Conservation (phyloP, 495 filamentous ascomycete genomes). For the Neurospora sp. region DNA sequence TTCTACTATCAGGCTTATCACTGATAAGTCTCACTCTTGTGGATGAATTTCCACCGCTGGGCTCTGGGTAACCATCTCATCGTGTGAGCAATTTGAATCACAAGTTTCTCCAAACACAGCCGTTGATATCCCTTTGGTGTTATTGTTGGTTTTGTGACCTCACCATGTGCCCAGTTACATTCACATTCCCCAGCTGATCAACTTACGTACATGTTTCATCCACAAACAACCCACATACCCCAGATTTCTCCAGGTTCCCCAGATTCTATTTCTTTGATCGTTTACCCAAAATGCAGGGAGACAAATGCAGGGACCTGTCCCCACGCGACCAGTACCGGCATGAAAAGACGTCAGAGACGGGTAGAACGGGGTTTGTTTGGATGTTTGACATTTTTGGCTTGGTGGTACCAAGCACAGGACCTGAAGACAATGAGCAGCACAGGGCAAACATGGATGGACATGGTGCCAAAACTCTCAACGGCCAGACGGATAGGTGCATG, state of each 20-base stretch:
- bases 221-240: background rate
- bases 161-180: background rate
- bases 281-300: background rate
- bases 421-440: background rate
- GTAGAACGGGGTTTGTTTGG: background rate
- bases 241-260: background rate
- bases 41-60: background rate
- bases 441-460: background rate
- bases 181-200: background rate
- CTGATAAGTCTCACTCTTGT: background rate
- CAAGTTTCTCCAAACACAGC: background rate
- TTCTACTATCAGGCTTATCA: background rate
- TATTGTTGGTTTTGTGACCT: background rate
- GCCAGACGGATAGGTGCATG: background rate
- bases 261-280: background rate
- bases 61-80: background rate
- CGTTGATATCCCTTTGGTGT: background rate
- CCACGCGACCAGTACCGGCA: background rate
- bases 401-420: background rate
- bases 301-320: background rate
- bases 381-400: background rate
- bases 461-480: background rate
- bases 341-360: background rate
- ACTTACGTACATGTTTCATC: background rate
- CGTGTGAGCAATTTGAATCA: background rate